phyloP scores from a whole-genome alignment of 1,284 basidiomycete species.

The Termitomyces sp. region DNA sequence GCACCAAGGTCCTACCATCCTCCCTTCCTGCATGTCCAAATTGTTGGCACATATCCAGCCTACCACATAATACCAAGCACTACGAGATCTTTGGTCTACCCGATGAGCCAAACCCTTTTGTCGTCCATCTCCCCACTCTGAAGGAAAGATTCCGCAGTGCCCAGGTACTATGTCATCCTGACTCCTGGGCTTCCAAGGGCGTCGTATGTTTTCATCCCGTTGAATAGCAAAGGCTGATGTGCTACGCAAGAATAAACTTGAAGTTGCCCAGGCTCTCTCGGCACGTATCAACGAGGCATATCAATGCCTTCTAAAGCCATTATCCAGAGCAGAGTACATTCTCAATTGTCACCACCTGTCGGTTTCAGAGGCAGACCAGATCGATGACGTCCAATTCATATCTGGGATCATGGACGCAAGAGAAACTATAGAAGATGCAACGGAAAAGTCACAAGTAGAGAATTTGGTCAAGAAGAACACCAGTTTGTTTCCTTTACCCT shows the following conservation, averaged over 20 bases:
- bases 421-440: constrained; percentile 74
- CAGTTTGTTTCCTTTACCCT: constrained; percentile 39
- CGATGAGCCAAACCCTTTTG: constrained; percentile 59
- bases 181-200: constrained; percentile 66
- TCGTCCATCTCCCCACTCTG: constrained; percentile 48
- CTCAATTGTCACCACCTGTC: constrained; percentile 54
- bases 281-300: constrained; percentile 76
- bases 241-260: constrained; percentile 46
- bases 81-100: constrained; percentile 61
- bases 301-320: constrained; percentile 56
- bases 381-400: constrained; percentile 72
- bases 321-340: constrained; percentile 68
- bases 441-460: constrained; percentile 43
- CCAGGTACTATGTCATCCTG: constrained; percentile 61
- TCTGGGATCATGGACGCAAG: constrained; percentile 78
- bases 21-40: constrained; percentile 62
- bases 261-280: constrained; percentile 61
- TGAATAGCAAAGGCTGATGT: constrained; percentile 11
- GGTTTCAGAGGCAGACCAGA: constrained; percentile 44
- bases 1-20: constrained; percentile 51
- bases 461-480: constrained; percentile 52
- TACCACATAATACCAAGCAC: constrained; percentile 46
- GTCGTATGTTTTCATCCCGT: constrained; percentile 34
- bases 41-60: constrained; percentile 59
- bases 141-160: constrained; percentile 28